These are phyloP conservation scores for Filosporella fistucella DNA, from an alignment of 495 filamentous ascomycete species.

Conservation along the genomic window DNA sequence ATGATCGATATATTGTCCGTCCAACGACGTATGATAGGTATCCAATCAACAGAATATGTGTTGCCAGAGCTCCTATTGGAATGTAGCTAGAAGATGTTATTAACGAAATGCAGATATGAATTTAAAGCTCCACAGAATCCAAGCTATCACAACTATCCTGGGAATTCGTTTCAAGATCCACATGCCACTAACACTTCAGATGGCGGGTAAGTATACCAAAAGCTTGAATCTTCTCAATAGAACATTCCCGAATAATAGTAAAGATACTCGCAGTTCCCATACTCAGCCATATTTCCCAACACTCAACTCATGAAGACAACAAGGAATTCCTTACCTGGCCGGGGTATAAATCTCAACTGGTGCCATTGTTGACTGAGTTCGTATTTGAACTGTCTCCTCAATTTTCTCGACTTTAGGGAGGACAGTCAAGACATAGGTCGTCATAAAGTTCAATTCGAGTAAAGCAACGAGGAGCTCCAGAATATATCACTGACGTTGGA, in stretches of 20 bases:
- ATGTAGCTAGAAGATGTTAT: too few species aligned
- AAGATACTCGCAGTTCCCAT: too few species aligned
- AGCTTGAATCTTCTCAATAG: too few species aligned
- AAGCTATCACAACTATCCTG: too few species aligned
- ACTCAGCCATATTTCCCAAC: too few species aligned
- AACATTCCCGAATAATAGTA: too few species aligned
- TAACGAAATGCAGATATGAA: not conserved
- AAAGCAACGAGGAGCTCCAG: not conserved
- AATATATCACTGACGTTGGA: not conserved
- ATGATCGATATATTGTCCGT: constrained; percentile 36
- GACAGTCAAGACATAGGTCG: constrained; percentile 10
- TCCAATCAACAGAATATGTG: constrained; percentile 29
- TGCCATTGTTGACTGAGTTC: constrained; percentile 17
- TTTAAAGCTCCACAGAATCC: not conserved
- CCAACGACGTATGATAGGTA: constrained; percentile 34
- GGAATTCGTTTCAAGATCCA: too few species aligned
- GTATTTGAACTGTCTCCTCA: too few species aligned
- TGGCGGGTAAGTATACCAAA: too few species aligned
- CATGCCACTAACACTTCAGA: too few species aligned
- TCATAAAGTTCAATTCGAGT: constrained; percentile 3
- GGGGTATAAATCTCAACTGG: constrained; percentile 10
- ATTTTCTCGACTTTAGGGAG: not conserved
- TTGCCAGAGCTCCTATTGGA: constrained; percentile 32
- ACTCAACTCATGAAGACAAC: too few species aligned
- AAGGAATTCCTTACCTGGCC: constrained; percentile 16